A percentile compares a stretch with the other conserved stretches of the same genome.
These are phyloP conservation scores for Taxillus chinensis DNA, from an alignment of 164 flowering plant species.

Conservation along the genomic window DNA sequence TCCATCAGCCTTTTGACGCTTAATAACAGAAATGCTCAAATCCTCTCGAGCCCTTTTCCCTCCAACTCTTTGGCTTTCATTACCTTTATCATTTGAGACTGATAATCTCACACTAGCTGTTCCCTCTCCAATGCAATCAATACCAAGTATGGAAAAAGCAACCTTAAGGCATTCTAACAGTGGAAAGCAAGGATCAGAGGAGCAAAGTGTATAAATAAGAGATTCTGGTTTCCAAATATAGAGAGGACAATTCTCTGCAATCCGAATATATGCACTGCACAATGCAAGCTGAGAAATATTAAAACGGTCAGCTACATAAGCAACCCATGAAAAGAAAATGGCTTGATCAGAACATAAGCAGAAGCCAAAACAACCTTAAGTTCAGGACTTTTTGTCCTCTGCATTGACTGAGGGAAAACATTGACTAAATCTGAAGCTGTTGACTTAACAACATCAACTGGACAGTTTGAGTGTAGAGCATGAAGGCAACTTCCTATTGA, in stretches of 20 bases:
- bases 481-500: slow-evolving; percentile 73
- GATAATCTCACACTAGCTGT: slow-evolving; percentile 7
- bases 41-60: slow-evolving; percentile 45
- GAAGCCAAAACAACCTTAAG: slow-evolving; percentile 51
- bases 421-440: slow-evolving; percentile 57
- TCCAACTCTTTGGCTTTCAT: slow-evolving; percentile 30
- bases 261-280: slow-evolving; percentile 59
- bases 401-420: slow-evolving; percentile 44
- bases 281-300: slow-evolving; percentile 55
- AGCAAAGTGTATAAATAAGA: slow-evolving; percentile 44
- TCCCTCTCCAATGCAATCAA: slow-evolving; percentile 36
- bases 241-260: slow-evolving; percentile 67
- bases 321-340: neutral
- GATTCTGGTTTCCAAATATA: slow-evolving; percentile 72
- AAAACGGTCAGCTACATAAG: slow-evolving; percentile 5
- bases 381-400: slow-evolving; percentile 57
- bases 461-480: slow-evolving; percentile 53
- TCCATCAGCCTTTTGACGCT: slow-evolving; percentile 55
- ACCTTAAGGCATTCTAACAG: slow-evolving; percentile 60
- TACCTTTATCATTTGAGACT: slow-evolving; percentile 14
- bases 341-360: neutral
- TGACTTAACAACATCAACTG: slow-evolving; percentile 53
- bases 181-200: slow-evolving; percentile 40
- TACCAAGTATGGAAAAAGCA: slow-evolving; percentile 50
- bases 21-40: slow-evolving; percentile 21